A percentile compares a stretch with the other conserved stretches of the same genome.
Evolutionary conservation across 2,329 filamentous ascomycete genomes (phyloP).

Genomic region (Xylariaceae sp.): DNA sequence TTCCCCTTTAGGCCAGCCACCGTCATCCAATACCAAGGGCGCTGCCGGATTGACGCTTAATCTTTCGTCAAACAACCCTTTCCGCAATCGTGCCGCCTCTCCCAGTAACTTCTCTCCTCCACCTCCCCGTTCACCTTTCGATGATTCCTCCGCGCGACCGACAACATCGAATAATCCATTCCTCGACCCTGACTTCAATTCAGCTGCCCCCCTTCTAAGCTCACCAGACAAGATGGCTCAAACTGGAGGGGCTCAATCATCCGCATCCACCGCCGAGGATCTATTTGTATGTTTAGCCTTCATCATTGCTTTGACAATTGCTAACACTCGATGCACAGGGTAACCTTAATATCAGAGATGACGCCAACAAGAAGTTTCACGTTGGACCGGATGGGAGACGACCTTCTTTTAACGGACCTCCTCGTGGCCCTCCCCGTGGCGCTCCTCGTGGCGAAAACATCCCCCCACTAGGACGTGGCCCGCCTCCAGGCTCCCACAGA

Average conservation of each 20-base stretch:
- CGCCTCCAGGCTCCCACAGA: slow-evolving; percentile 50
- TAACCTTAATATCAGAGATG: slow-evolving; percentile 63
- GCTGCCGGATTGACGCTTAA: slow-evolving; percentile 57
- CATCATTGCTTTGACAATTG: slow-evolving; percentile 19
- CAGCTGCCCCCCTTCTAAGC: slow-evolving; percentile 30
- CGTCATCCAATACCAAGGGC: slow-evolving; percentile 34
- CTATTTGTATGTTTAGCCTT: slow-evolving; percentile 64
- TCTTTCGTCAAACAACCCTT: slow-evolving; percentile 79
- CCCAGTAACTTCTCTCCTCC: slow-evolving; percentile 42
- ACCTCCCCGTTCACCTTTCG: slow-evolving; percentile 52
- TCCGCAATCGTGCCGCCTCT: slow-evolving; percentile 67
- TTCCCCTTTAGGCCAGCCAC: slow-evolving; percentile 35
- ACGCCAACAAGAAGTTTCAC: slow-evolving; percentile 32
- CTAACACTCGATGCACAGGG: slow-evolving; percentile 51
- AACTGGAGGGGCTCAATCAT: slow-evolving; percentile 43
- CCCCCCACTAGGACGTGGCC: slow-evolving; percentile 43
- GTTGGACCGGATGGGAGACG: slow-evolving; percentile 27
- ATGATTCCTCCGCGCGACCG: slow-evolving; percentile 57
- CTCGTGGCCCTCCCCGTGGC: slow-evolving; percentile 37
- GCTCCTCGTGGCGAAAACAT: slow-evolving; percentile 44
- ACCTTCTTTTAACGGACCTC: slow-evolving; percentile 37
- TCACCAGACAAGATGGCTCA: slow-evolving; percentile 49
- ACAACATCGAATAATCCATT: slow-evolving; percentile 75
- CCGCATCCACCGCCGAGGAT: slow-evolving; percentile 62
- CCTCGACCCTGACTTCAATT: slow-evolving; percentile 48